A percentile compares a stretch with the other conserved stretches of the same genome.
phyloP scores from a whole-genome alignment of 1,284 basidiomycete species.

The Boletus hoseneyae region DNA sequence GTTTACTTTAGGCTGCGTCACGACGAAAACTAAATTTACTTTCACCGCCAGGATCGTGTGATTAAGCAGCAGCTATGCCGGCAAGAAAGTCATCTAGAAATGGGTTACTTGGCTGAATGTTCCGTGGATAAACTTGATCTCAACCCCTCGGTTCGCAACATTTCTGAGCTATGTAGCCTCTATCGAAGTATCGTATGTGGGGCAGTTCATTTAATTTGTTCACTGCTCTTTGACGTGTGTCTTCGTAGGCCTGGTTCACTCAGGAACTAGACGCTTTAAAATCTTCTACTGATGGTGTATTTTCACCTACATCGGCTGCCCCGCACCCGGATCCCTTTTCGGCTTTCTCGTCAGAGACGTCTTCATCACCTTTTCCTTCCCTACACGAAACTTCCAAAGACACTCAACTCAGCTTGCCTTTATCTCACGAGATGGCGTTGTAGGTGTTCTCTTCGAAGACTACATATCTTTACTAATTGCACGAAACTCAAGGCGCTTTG shows the following conservation, averaged over 20 bases:
- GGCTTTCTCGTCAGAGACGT: conserved; percentile 48
- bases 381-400: conserved; percentile 28
- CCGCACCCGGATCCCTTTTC: conserved; percentile 48
- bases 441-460: conserved; percentile 39
- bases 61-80: conserved; percentile 57
- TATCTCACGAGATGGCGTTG: conserved; percentile 87
- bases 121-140: conserved; percentile 64
- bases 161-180: conserved; percentile 76
- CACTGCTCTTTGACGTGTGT: conserved; percentile 8
- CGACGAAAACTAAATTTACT: conserved; percentile 4
- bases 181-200: conserved; percentile 81
- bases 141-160: conserved; percentile 72
- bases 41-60: conserved; percentile 36
- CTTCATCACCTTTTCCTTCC: conserved; percentile 39
- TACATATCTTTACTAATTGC: neutral
- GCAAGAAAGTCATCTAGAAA: conserved; percentile 77
- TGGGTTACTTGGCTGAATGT: conserved; percentile 54
- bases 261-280: conserved; percentile 65
- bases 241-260: conserved; percentile 79
- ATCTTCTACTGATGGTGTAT: conserved; percentile 52
- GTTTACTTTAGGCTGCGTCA: conserved; percentile 13
- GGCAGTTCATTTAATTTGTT: neutral
- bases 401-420: conserved; percentile 64
- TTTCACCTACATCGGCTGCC: conserved; percentile 48
- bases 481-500: conserved; percentile 66